Percentiles rank a stretch among this genome's conserved stretches.
Evolutionary conservation across 352 stramenopile genomes (phyloP).

Genomic region (Phytophthora meadii): DNA sequence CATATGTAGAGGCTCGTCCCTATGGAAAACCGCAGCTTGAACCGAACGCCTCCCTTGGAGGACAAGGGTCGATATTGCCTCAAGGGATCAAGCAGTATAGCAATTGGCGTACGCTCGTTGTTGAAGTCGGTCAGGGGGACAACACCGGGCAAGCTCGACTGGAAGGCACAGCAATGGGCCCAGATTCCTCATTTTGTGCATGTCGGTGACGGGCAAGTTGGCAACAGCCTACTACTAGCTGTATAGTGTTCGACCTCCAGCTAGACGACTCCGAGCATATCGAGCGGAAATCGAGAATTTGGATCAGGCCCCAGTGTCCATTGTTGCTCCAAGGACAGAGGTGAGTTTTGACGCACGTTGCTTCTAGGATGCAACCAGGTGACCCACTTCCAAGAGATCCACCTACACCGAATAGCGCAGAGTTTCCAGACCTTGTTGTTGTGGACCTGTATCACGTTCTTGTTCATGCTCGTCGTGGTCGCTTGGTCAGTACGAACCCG

Average conservation of each 20-base stretch:
- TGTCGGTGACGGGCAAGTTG: not conserved
- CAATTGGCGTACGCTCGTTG: not conserved
- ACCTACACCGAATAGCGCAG: not conserved
- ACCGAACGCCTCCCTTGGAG: no score
- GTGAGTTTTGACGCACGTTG: not conserved
- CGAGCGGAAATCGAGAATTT: no score
- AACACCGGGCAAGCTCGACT: not conserved
- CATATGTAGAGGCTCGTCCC: no score
- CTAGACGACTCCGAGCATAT: no score
- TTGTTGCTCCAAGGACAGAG: not conserved
- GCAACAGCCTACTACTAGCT: not conserved
- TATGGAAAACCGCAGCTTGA: no score
- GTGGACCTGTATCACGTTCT: not conserved
- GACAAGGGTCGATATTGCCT: no score
- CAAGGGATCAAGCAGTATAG: no score
- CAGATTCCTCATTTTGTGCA: not conserved
- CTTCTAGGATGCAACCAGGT: conserved; percentile 1
- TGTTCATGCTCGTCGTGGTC: not conserved
- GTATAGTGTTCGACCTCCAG: not conserved
- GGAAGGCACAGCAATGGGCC: conserved; percentile 7
- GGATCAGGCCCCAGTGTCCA: no score
- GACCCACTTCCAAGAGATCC: not conserved
- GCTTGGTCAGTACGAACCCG: no score
- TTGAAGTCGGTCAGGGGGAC: conserved; percentile 1
- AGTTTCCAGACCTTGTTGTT: conserved; percentile 1